Evolutionary conservation across 169 alveolate genomes (phyloP), one percentile per base, ranked within the genome.

Genomic region (Plasmodium inui): DNA sequence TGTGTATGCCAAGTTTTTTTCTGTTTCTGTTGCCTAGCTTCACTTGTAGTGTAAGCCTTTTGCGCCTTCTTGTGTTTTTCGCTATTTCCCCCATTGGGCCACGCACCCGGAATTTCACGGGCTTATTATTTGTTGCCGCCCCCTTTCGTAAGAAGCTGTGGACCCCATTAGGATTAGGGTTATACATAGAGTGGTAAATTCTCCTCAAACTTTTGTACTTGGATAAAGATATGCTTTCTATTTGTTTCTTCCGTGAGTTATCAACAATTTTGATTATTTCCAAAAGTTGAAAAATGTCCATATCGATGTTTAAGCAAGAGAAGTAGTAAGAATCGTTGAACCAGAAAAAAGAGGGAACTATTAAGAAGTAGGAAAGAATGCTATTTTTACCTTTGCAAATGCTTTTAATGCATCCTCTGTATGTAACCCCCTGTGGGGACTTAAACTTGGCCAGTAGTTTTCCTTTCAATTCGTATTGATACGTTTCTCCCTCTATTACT

Each of bases 271-370:
- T 84, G 28, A 84, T 71, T 12, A 84, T 84, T 71, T 84, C 79
- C 32, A 84, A 73, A 34, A 84, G 46, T 72, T 84, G 41, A 32
- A 72, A n/a, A 7, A 84, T 84, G 78, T 84, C 93, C 32, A 84
- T 73, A 84, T 84, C 93, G 78, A 84, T 84, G 12, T 84, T 84
- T 26, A 84, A 30, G 39, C 93, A 84, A 0, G 93, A 37, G 53
- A 84, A 84, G 78, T 84, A 84, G 57, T 46, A 84, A 2, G 93
- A 84, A 84, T 84, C 84, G 57, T 84, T 84, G 57, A 44, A 44
- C 57, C 83, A 84, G 55, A 84, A 84, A 39, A 72, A 71, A 17
- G 93, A 71, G 61, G 93, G 93, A 10, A 61, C 30, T 26, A 84
- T 84, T 72, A 84, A 72, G 61, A 84, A 84, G 26, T 72, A 84